Base-by-base conservation (phyloP, 2,329 filamentous ascomycete species). In the Fusarium sarcochroum region DNA sequence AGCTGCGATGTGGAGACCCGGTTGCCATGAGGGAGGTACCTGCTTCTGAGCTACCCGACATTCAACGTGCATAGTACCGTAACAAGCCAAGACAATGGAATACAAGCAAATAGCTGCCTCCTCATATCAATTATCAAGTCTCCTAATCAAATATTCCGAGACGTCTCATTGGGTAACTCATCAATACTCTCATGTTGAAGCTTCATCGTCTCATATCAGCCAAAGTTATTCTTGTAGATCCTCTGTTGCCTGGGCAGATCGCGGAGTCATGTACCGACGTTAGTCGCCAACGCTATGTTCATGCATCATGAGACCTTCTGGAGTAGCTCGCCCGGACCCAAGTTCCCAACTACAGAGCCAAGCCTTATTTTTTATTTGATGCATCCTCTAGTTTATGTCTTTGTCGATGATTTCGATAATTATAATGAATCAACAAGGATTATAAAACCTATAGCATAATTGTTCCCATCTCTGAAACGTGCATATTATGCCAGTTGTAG, bases 1-100 rank as follows among this genome's bases (percentile, higher is more conserved):
- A 69, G 56, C 45, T 38, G 21, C 32, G 32, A 45, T 63, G 61
- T 69, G 66, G 66, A 69, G 63, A 69, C 62, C 62, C 60, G 66
- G 66, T 69, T 68, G 66, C 61, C 57, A 54, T 45, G 66, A 56
- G 50, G 42, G 42, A n/a, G 32, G 38, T 57, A 57, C 60, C 62
- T 57, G 57, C 51, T 58, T 59, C 32, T 49, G 40, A 32, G 47
- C 30, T 21, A 21, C 7, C 21, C 17, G 7, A 25, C 15, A 17
- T 23, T 7, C 13, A 15, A 63, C 20, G 40, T 34, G 44, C 44
- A 49, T 44, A 20, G 25, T 27, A 27, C 25, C 25, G 7, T n/a
- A 23, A 23, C 18, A 48, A 30, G 17, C 23, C 23, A 38, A 23
- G 53, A 52, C 27, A 30, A 30, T 23, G 23, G 23, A 23, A 20